These are phyloP conservation scores for Globisporangium nagaii DNA, from an alignment of 352 stramenopile species.

Conservation along the genomic window DNA sequence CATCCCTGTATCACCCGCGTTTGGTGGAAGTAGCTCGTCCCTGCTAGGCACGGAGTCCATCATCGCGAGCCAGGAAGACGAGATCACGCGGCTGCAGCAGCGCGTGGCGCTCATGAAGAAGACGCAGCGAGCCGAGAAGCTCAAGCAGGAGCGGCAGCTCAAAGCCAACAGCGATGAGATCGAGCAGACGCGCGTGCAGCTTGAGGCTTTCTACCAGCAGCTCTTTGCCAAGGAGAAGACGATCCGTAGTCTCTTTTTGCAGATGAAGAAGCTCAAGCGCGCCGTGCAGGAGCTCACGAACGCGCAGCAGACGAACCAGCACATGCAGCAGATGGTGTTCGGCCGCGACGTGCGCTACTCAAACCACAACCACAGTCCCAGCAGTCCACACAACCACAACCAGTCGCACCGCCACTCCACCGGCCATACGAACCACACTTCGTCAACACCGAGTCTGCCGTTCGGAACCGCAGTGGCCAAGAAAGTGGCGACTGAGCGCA, in stretches of 20 bases:
- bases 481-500: constrained; percentile 12
- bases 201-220: constrained; percentile 48
- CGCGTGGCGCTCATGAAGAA: constrained; percentile 62
- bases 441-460: background rate
- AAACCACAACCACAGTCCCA: constrained; percentile 6
- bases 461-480: constrained; percentile 2
- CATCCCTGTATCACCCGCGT: background rate
- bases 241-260: constrained; percentile 51
- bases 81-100: constrained; percentile 59
- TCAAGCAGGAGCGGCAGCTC: constrained; percentile 46
- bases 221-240: constrained; percentile 54
- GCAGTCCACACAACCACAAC: constrained; percentile 2
- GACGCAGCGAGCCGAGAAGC: constrained; percentile 32
- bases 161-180: constrained; percentile 41
- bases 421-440: background rate
- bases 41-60: constrained; percentile 30
- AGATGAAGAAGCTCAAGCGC: constrained; percentile 77
- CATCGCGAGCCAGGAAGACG: constrained; percentile 58
- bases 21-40: background rate
- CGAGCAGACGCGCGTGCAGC: constrained; percentile 26
- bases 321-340: constrained; percentile 31
- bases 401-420: background rate
- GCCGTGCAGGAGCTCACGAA: constrained; percentile 43
- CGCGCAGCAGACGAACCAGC: constrained; percentile 51
- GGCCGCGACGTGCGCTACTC: constrained; percentile 31